Base-by-base conservation (phyloP, 805 yeast genomes). In the Candida krabiensis region DNA sequence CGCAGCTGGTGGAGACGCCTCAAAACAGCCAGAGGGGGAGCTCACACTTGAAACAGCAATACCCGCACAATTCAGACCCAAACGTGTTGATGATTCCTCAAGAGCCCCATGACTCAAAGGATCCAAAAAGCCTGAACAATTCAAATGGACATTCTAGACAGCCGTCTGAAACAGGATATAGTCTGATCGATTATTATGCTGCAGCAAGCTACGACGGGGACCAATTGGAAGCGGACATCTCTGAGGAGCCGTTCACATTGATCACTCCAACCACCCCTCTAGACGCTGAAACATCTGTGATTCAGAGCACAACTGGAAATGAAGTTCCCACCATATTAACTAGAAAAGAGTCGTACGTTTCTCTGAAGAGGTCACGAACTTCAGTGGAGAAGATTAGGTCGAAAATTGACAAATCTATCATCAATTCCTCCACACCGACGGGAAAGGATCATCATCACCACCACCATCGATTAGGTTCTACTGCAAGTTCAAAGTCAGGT, bases 281-380 rank as follows among this genome's bases (percentile, higher is more conserved):
- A 21, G 26, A 26, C 24, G 17, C 41, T 2, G 16, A 23, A 25
- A 15, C 33, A 4, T 9, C 33, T 26, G 16, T 35, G 13, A 18
- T 19, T 19, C 24, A 6, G 24, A 26, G 16, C 12, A 7, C 13
- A 26, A n/a, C 7, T 7, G 30, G 15, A 14, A 15, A 9, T 19
- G 19, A 28, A 13, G 38, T 19, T 29, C 28, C 35, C n/a, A 33
- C 25, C 4, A 40, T 49, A 7, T 36, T 52, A 19, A 53, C 58
- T 5, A 40, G 47, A 25, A 53, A 50, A 4, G 58, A 53, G 38
- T 50, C 56, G 17, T 38, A 40, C 19, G 56, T 48, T 15, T 46
- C 56, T 19, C 33, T 56, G 31, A 38, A 50, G 32, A 40, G 39
- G 33, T 46, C 60, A 19, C 38, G 58, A 21, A 47, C 52, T 9